Base-by-base conservation (phyloP, 305 asterid species). In the Plantago coronopus region DNA sequence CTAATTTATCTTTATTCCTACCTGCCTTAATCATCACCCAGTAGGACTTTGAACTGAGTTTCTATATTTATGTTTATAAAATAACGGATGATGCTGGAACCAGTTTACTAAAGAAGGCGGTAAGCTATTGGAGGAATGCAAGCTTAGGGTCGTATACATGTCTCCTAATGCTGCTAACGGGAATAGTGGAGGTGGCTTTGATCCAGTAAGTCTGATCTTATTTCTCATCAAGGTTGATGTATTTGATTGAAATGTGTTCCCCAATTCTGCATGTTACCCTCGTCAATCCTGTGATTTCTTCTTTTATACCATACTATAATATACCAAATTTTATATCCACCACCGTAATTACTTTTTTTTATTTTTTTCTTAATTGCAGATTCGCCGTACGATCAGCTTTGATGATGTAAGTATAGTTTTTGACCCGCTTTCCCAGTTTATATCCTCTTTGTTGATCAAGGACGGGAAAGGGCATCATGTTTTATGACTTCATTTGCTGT, bases 71-170 rank as follows among this genome's bases (percentile, higher is more conserved):
- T 37, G 14, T 54, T 12, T 54, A 50, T 29, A 48, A 48, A 53
- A 27, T 38, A 5, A 47, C 4, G 48, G 53, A 22, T 61, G 43
- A 53, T 72, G 38, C 47, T 63, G 20, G 62, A 20, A 71, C 12
- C 81, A 86, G 97, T 89, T 89, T 64, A 78, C 51, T 43, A 89
- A 84, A 78, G 94, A 83, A 48, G 69, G 67, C 22, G 94, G 84
- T 58, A 78, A 51, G 57, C 45, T 63, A 2, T 58, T 86, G 54
- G 89, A 86, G 66, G 94, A 86, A 68, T 70, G 75, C 73, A 89
- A 86, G 75, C 94, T 89, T 22, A 83, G 76, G 81, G 97, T 89
- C 48, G 70, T 81, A 21, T 89, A 86, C 64, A 31, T 69, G 29
- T 59, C 72, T 46, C 80, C 91, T 31, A 57, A 64, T 47, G 59